These are phyloP conservation scores for Candida ipomoeae DNA, from an alignment of 805 yeast species.

Conservation along the genomic window DNA sequence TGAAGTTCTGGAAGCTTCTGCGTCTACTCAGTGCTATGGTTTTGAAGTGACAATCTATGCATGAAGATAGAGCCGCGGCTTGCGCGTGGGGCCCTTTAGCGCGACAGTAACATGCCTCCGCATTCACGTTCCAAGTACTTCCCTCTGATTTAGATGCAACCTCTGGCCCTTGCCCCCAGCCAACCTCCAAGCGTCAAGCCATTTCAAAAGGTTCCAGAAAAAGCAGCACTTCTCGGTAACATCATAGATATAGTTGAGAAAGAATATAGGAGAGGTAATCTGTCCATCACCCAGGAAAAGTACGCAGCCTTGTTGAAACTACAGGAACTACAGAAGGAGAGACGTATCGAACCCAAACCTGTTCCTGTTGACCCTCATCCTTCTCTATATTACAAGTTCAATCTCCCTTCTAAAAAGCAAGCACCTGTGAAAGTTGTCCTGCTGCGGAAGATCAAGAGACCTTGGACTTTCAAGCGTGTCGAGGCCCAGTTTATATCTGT, in stretches of 20 bases:
- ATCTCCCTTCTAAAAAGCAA: conserved; percentile 16
- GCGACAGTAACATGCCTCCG: background rate
- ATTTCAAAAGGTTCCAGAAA: background rate
- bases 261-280: conserved; percentile 37
- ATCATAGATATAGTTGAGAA: conserved; percentile 27
- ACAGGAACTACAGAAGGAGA: conserved; percentile 17
- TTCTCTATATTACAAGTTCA: conserved; percentile 31
- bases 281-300: conserved; percentile 35
- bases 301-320: conserved; percentile 28
- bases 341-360: conserved; percentile 14
- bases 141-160: background rate
- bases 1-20: conserved; percentile 13
- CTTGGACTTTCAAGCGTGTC: conserved; percentile 27
- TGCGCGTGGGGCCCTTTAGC: background rate
- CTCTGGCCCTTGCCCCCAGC: background rate
- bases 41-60: background rate
- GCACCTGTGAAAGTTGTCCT: background rate
- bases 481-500: conserved; percentile 28
- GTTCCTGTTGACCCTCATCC: conserved; percentile 26
- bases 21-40: conserved; percentile 7
- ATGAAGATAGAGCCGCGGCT: conserved; percentile 1
- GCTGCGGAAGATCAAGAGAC: conserved; percentile 2
- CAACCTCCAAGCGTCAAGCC: background rate
- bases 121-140: background rate
- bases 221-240: conserved; percentile 7